Evolutionary conservation across 2,329 filamentous ascomycete species (phyloP), one percentile per base, ranked within the genome.

Genomic region (Stromatinia cepivora): DNA sequence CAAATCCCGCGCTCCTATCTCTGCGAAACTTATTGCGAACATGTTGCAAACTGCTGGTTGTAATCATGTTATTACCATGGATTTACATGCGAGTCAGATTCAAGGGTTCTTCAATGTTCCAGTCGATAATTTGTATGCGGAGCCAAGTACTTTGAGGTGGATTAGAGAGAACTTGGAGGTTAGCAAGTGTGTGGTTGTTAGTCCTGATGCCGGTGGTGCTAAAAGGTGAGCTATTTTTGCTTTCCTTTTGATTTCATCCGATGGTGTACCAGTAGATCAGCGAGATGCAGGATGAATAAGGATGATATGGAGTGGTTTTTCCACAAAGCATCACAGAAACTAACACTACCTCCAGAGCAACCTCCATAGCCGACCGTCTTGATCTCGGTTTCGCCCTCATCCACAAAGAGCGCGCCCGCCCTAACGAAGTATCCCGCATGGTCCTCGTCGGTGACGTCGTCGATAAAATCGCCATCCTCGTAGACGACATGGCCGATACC

Each of bases 401-500:
- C 75, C 94, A 97, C 86, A 97, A 98, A 83, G 94, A 97, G 82
- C 92, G 94, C 70, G 91, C 93, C 8, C 88, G 92, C n/a, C 90
- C 90, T 70, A 96, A 97, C 77, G 93, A 96, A 78, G 93, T 97
- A 71, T 93, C 91, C 13, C 90, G 92, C 76, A 97, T 97, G 93
- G 92, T 93, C 0, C 90, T 99, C n/a, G 94, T 98, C 64, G 95
- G 95, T 74, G 93, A 96, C 74, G 95, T 98, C 59, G 87, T 89
- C 74, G 92, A 92, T 82, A 95, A 95, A 83, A 90, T 94, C 42
- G 94, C 94, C 71, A 97, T 99, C 78, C 89, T 99, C 62, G 94
- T 99, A 61, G 94, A 98, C 79, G 94, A 98, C 79, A 97, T 98
- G 93, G 94, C 94, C 45, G 94, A 98, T 79, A 97, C 94, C 5